Conservation (phyloP, 192 early-diverging fungal species). For the Coemansia aciculifera region DNA sequence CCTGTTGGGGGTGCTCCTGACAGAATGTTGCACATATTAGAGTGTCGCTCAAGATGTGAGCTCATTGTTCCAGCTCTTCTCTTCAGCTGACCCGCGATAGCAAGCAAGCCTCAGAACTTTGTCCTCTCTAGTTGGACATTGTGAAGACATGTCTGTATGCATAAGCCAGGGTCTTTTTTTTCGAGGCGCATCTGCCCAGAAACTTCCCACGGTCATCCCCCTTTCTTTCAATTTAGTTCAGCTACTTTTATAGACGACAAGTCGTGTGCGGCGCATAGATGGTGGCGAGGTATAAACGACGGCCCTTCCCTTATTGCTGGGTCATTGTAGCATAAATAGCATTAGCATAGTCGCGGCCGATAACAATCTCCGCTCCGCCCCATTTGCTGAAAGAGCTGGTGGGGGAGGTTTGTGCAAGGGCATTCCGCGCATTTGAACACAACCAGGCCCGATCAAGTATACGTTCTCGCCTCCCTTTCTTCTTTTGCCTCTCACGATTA, state of each 20-base stretch:
- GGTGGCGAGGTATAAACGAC: background rate
- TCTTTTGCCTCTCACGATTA: background rate
- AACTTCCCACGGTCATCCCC: background rate
- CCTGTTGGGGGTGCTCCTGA: background rate
- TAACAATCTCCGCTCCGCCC: background rate
- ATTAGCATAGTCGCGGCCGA: background rate
- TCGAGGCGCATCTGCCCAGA: background rate
- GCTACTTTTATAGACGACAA: background rate
- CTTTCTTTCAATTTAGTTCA: background rate
- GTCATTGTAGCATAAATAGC: background rate
- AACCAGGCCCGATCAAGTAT: background rate
- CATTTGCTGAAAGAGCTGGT: background rate
- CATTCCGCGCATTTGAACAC: background rate
- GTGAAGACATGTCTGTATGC: background rate
- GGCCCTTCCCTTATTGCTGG: background rate
- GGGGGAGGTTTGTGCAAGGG: background rate
- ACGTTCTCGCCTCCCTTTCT: slow-evolving; percentile 1
- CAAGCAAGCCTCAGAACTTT: background rate
- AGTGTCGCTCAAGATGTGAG: background rate
- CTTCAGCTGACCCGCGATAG: background rate
- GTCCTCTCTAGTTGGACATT: background rate
- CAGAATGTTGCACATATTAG: background rate
- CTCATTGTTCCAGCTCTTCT: background rate
- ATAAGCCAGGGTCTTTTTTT: background rate
- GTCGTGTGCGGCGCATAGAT: background rate